These are phyloP conservation scores for Phytophthora litchii DNA, from an alignment of 352 stramenopile species.

Conservation along the genomic window DNA sequence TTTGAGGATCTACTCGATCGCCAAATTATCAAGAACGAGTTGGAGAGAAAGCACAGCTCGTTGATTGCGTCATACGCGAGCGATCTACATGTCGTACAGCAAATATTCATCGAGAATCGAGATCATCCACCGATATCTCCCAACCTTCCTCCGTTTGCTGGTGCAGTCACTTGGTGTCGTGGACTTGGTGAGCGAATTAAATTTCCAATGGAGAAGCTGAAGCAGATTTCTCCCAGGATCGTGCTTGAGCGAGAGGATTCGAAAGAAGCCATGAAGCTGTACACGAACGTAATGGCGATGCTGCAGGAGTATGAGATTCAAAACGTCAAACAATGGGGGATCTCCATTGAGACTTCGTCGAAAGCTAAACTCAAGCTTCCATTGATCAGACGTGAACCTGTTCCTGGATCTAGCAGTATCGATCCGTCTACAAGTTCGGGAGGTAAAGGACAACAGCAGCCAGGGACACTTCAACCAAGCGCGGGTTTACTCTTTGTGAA, in stretches of 20 bases:
- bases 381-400: slow-evolving; percentile 68
- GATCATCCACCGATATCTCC: slow-evolving; percentile 86
- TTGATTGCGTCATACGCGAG: slow-evolving; percentile 81
- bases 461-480: slow-evolving; percentile 8
- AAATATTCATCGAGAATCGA: slow-evolving; percentile 90
- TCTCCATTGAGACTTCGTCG: slow-evolving; percentile 81
- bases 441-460: slow-evolving; percentile 22
- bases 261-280: slow-evolving; percentile 90
- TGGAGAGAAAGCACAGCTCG: slow-evolving; percentile 87
- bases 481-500: slow-evolving; percentile 79
- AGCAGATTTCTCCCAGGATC: slow-evolving; percentile 71
- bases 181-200: slow-evolving; percentile 87
- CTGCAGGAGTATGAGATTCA: slow-evolving; percentile 85
- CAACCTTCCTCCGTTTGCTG: slow-evolving; percentile 91
- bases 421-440: slow-evolving; percentile 6
- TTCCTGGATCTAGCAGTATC: slow-evolving; percentile 13
- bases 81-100: slow-evolving; percentile 86
- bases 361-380: slow-evolving; percentile 90
- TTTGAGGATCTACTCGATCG: slow-evolving; percentile 90
- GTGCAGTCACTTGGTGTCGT: slow-evolving; percentile 91
- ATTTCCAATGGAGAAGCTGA: slow-evolving; percentile 90
- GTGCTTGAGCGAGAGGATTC: slow-evolving; percentile 91
- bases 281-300: slow-evolving; percentile 88
- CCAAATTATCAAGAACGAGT: slow-evolving; percentile 86
- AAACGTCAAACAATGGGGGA: slow-evolving; percentile 80